A percentile compares a stretch with the other conserved stretches of the same genome.
phyloP scores from a whole-genome alignment of 2,329 filamentous ascomycete genomes.

The Celoporthe dispersa region DNA sequence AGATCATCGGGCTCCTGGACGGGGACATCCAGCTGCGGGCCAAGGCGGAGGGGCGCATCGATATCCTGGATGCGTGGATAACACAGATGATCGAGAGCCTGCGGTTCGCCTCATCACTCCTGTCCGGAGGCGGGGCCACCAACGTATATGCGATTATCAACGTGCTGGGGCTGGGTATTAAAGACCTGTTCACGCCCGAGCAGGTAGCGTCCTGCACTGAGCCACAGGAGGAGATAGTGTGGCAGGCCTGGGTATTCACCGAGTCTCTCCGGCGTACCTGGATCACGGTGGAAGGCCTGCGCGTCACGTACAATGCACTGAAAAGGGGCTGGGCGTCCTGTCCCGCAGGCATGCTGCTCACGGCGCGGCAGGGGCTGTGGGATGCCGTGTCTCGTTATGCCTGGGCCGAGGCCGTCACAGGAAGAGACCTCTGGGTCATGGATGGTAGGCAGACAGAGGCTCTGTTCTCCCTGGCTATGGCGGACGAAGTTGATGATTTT shows the following conservation, averaged over 20 bases:
- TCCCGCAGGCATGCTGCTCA: conserved; percentile 9
- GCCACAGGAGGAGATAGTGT: conserved; percentile 22
- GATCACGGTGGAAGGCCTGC: conserved; percentile 1
- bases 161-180: conserved; percentile 12
- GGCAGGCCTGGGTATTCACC: conserved; percentile 22
- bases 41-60: conserved; percentile 13
- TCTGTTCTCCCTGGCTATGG: neutral
- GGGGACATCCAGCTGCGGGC: conserved; percentile 21
- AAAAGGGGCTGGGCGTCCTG: conserved; percentile 10
- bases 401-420: conserved; percentile 15
- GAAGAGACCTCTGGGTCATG: neutral
- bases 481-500: conserved; percentile 22
- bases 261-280: conserved; percentile 26
- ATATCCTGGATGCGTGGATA: conserved; percentile 5
- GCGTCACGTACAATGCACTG: conserved; percentile 9
- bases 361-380: conserved; percentile 12
- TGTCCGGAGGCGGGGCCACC: neutral
- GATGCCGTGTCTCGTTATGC: conserved; percentile 19
- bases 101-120: conserved; percentile 18
- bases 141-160: neutral
- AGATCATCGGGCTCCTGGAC: conserved; percentile 24
- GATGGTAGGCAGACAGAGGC: conserved; percentile 1
- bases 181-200: conserved; percentile 7
- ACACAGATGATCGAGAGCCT: conserved; percentile 32
- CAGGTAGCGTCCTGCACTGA: neutral